Evolutionary conservation across 805 yeast species (phyloP).

Genomic region (Nakazawaea ambrosiae): DNA sequence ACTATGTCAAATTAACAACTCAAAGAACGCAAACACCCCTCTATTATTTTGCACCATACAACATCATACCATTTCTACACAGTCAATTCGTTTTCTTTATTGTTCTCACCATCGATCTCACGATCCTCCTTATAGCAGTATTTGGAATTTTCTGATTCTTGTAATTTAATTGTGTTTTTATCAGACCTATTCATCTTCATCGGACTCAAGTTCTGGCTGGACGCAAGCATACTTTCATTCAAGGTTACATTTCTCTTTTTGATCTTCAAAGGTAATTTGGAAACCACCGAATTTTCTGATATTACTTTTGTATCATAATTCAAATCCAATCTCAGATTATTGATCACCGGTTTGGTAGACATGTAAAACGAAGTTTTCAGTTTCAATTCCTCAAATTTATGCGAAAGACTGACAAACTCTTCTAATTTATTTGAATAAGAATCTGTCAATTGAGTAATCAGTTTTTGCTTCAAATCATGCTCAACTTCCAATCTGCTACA

Average conservation of each 20-base stretch:
- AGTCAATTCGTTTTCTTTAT: too few species aligned
- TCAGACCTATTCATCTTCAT: background rate
- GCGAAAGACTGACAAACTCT: constrained; percentile 1
- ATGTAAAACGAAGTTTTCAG: constrained; percentile 3
- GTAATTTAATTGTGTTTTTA: too few species aligned
- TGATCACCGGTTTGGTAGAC: constrained; percentile 1
- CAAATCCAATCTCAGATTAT: constrained; percentile 8
- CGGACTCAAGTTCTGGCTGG: background rate
- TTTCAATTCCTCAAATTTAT: constrained; percentile 6
- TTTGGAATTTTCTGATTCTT: too few species aligned
- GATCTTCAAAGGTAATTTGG: too few species aligned
- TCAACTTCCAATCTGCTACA: constrained; percentile 1
- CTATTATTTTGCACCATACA: too few species aligned
- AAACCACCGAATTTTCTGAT: too few species aligned
- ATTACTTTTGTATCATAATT: too few species aligned
- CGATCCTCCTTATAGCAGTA: too few species aligned
- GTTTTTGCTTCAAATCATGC: constrained; percentile 1
- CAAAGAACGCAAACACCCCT: too few species aligned
- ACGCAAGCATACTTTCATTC: constrained; percentile 8
- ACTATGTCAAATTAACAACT: too few species aligned
- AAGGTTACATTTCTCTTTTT: constrained; percentile 7
- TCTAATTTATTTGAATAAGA: background rate
- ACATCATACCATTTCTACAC: too few species aligned
- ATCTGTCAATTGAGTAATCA: background rate
- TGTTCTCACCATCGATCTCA: too few species aligned